Percentiles rank a stretch among this genome's conserved stretches.
Conservation (phyloP, 148 eudicot genomes). For the Polygonum aviculare region DNA sequence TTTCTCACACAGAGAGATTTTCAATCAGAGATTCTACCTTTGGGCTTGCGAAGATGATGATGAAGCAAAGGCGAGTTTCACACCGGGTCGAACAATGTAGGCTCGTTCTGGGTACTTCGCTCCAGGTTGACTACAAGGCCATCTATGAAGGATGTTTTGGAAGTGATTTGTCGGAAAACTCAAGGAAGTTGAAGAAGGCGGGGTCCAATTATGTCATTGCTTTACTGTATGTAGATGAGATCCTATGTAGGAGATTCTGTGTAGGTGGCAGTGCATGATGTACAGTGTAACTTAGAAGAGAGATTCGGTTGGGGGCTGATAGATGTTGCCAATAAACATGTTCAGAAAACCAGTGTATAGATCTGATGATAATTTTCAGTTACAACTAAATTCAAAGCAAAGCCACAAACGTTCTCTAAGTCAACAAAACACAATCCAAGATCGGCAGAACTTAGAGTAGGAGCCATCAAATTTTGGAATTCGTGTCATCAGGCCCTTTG, state of each 20-base stretch:
- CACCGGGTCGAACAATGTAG: conserved; percentile 50
- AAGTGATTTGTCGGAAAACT: conserved; percentile 31
- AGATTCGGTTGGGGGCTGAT: no score
- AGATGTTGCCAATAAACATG: no score
- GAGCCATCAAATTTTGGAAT: no score
- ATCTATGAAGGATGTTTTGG: conserved; percentile 55
- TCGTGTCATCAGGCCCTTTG: no score
- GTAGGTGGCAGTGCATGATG: neutral
- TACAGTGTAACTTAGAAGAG: no score
- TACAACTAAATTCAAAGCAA: no score
- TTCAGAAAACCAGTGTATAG: no score
- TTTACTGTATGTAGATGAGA: neutral
- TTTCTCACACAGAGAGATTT: conserved; percentile 28
- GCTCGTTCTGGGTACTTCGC: conserved; percentile 67
- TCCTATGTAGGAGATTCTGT: neutral
- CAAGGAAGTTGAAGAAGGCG: conserved; percentile 13
- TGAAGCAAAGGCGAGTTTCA: conserved; percentile 37
- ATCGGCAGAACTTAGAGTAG: no score
- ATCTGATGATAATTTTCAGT: no score
- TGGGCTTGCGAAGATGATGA: conserved; percentile 44
- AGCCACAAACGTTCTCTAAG: no score
- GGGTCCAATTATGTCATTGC: conserved; percentile 31
- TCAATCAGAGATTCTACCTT: conserved; percentile 66
- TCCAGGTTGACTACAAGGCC: conserved; percentile 55
- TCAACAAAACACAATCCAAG: no score